Conservation (phyloP, 2,329 filamentous ascomycete species). For the Ophioceras dolichostomum region DNA sequence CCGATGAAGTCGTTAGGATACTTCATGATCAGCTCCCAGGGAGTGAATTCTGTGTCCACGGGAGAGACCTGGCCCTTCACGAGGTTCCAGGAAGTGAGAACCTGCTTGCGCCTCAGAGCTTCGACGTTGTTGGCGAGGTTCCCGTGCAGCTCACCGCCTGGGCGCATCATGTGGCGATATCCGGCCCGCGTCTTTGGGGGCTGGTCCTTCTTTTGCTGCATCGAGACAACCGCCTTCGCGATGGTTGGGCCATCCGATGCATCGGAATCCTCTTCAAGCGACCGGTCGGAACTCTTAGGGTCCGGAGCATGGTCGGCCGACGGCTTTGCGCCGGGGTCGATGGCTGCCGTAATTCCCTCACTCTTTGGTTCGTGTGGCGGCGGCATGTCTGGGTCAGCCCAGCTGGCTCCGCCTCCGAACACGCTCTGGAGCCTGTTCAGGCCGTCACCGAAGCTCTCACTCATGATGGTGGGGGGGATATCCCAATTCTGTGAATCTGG, state of each 20-base stretch:
- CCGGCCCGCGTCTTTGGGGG: slow-evolving; percentile 4
- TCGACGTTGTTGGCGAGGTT: not conserved
- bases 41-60: slow-evolving; percentile 28
- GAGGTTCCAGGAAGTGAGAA: slow-evolving; percentile 10
- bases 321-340: no score
- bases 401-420: no score
- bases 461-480: no score
- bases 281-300: no score
- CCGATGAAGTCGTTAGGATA: slow-evolving; percentile 51
- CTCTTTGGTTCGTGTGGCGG: no score
- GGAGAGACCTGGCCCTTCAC: slow-evolving; percentile 13
- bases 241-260: not conserved
- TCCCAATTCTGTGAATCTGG: no score
- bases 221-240: not conserved
- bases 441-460: no score
- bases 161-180: not conserved
- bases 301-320: no score
- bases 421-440: no score
- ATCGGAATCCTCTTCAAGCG: not conserved
- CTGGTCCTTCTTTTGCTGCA: no score
- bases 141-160: not conserved
- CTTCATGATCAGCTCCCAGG: slow-evolving; percentile 38
- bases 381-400: no score
- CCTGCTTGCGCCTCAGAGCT: not conserved
- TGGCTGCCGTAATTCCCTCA: no score